These are phyloP conservation scores for Ramaria rubella DNA, from an alignment of 768 basidiomycete species.

Conservation along the genomic window DNA sequence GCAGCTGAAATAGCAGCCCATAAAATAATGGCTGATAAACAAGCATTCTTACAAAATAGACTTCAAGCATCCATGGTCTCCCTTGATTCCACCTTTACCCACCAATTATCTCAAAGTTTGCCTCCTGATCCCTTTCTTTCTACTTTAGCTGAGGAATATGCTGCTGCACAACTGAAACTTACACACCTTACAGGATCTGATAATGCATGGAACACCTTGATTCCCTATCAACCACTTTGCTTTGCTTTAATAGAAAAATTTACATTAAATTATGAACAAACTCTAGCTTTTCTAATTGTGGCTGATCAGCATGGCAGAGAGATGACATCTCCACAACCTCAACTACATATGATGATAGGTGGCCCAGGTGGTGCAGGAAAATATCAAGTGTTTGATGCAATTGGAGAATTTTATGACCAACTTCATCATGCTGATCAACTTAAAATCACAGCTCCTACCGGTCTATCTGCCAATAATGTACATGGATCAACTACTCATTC, in stretches of 20 bases:
- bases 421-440: slow-evolving; percentile 4
- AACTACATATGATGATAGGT: slow-evolving; percentile 13
- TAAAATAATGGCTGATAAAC: background rate
- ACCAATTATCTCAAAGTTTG: background rate
- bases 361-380: slow-evolving; percentile 23
- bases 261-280: slow-evolving; percentile 17
- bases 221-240: background rate
- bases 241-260: background rate
- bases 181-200: background rate
- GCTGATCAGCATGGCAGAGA: slow-evolving; percentile 5
- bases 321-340: background rate
- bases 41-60: background rate
- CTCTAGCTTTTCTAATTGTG: slow-evolving; percentile 10
- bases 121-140: background rate
- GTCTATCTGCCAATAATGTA: slow-evolving; percentile 20
- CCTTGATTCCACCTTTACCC: background rate
- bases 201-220: background rate
- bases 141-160: background rate
- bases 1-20: background rate
- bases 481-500: slow-evolving; percentile 19
- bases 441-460: slow-evolving; percentile 18
- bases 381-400: slow-evolving; percentile 18
- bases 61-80: background rate
- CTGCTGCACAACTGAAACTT: background rate
- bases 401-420: slow-evolving; percentile 12